phyloP scores from a whole-genome alignment of 768 basidiomycete species.

The Hygrophoropsis aurantiaca region DNA sequence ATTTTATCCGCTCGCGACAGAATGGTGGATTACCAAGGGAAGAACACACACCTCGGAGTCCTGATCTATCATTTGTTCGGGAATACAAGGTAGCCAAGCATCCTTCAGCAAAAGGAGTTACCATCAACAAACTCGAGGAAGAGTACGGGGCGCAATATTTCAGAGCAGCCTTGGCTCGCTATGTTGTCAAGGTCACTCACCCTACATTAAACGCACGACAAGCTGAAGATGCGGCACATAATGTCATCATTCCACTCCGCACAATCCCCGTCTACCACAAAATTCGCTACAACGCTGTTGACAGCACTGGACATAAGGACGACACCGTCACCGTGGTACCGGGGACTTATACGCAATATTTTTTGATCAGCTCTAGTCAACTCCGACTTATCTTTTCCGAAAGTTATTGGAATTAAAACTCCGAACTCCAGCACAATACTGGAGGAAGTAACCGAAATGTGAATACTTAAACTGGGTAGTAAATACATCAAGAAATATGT shows the following conservation, averaged over 20 bases:
- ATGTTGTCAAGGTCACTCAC: conserved; percentile 17
- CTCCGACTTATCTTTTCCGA: too few relatives aligned
- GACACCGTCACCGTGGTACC: conserved; percentile 13
- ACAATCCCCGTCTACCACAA: conserved; percentile 36
- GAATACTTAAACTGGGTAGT: too few relatives aligned
- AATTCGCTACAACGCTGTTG: conserved; percentile 29
- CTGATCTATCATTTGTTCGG: conserved; percentile 8
- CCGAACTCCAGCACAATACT: too few relatives aligned
- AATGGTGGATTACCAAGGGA: too few relatives aligned
- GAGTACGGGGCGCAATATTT: conserved; percentile 31
- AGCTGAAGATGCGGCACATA: conserved; percentile 10
- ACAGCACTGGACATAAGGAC: neutral
- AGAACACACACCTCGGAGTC: neutral
- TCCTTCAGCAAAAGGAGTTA: conserved; percentile 21
- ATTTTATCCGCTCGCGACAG: conserved; percentile 23
- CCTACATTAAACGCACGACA: conserved; percentile 14
- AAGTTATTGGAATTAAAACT: too few relatives aligned
- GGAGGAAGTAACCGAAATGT: too few relatives aligned
- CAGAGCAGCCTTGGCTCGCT: conserved; percentile 24
- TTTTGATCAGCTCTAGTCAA: too few relatives aligned
- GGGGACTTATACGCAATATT: too few relatives aligned
- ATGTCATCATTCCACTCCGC: conserved; percentile 16
- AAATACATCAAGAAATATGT: too few relatives aligned
- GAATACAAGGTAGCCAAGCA: conserved; percentile 22
- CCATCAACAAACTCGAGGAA: conserved; percentile 12